A percentile compares a stretch with the other conserved stretches of the same genome.
Evolutionary conservation across 164 flowering plant species (phyloP).

Genomic region (Aristolochia fimbriata): DNA sequence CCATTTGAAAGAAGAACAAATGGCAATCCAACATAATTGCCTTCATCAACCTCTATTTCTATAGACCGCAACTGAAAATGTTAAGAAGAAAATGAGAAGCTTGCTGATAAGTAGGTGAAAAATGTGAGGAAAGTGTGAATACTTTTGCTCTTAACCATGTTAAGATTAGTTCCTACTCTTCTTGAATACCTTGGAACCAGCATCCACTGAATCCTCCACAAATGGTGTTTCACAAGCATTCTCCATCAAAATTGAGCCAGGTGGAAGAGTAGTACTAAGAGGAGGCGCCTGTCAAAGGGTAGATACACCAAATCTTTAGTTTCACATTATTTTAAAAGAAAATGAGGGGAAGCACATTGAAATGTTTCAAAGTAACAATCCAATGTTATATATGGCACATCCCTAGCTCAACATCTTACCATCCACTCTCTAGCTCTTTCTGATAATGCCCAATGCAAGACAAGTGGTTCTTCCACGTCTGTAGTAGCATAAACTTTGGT

Average conservation of each 20-base stretch:
- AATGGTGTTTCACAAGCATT: slow-evolving; percentile 64
- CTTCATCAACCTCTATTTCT: slow-evolving; percentile 63
- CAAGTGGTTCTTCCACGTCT: slow-evolving; percentile 53
- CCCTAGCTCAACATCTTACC: slow-evolving; percentile 34
- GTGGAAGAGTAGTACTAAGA: slow-evolving; percentile 37
- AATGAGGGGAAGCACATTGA: background rate
- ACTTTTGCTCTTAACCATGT: slow-evolving; percentile 3
- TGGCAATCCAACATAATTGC: slow-evolving; percentile 66
- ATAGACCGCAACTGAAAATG: slow-evolving; percentile 42
- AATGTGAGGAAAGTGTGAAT: background rate
- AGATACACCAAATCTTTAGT: too few relatives aligned
- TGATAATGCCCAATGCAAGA: slow-evolving; percentile 91
- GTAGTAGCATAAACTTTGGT: slow-evolving; percentile 66
- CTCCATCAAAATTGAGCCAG: slow-evolving; percentile 45
- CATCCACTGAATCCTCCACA: slow-evolving; percentile 23
- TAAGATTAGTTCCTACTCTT: slow-evolving; percentile 1
- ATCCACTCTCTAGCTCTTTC: slow-evolving; percentile 68
- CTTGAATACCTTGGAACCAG: slow-evolving; percentile 34
- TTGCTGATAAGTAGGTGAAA: background rate
- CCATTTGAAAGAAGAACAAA: slow-evolving; percentile 73
- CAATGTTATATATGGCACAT: background rate
- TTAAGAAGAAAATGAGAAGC: background rate
- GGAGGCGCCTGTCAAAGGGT: slow-evolving; percentile 65
- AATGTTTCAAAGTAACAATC: slow-evolving; percentile 1
- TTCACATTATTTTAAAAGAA: too few relatives aligned